Percentiles rank a stretch among this genome's conserved stretches.
Evolutionary conservation across 352 stramenopile genomes (phyloP).

Genomic region (Achlya hypogyna): DNA sequence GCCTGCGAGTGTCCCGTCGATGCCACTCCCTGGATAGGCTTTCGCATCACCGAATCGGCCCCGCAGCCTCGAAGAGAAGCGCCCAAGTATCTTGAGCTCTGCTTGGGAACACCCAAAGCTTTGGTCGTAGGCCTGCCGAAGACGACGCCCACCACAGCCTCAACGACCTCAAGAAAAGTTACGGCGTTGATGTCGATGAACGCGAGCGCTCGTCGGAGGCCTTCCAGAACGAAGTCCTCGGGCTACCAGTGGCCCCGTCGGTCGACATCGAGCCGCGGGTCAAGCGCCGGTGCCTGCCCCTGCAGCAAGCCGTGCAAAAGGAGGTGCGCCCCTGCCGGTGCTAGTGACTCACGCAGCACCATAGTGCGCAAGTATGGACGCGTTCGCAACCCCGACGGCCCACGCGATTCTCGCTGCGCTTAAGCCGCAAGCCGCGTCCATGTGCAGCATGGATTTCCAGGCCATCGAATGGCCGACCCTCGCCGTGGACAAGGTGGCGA

Average conservation of each 20-base stretch:
- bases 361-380: not conserved
- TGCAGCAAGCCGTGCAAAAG: not conserved
- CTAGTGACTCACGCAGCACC: not conserved
- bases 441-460: not conserved
- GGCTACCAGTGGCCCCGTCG: not conserved
- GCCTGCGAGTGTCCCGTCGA: slow-evolving; percentile 44
- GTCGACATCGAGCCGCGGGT: not conserved
- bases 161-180: slow-evolving; percentile 20
- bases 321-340: not conserved
- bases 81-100: not conserved
- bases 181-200: slow-evolving; percentile 16
- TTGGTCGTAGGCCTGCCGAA: not conserved
- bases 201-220: slow-evolving; percentile 6
- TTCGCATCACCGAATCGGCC: slow-evolving; percentile 20
- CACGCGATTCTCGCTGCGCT: not conserved
- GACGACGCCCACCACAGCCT: not conserved
- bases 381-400: not conserved
- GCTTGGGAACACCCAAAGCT: not conserved
- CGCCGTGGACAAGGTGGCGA: not conserved
- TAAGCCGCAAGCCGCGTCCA: not conserved
- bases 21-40: slow-evolving; percentile 40
- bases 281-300: not conserved
- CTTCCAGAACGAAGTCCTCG: slow-evolving; percentile 13
- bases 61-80: not conserved
- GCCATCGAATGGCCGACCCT: not conserved